Evolutionary conservation across 331 rosid genomes (phyloP), one percentile per base, ranked within the genome.

Genomic region (Acacia concinna): DNA sequence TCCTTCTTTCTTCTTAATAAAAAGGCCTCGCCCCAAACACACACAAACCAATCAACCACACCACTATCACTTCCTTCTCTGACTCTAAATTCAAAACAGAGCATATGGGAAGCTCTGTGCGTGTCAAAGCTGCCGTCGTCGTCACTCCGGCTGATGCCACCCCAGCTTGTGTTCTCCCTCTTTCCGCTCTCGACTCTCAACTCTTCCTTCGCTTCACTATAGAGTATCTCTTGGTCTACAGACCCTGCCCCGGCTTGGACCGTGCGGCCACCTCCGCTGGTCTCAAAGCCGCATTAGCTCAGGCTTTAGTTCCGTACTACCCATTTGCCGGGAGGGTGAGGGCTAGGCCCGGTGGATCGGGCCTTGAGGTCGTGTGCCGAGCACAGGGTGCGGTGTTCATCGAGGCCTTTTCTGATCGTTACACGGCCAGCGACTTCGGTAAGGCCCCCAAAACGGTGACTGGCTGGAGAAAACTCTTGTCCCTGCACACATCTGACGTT

Each of bases 131-230:
- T 41, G 92, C 88, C 4, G 81, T 78, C 11, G 73, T 91, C 14
- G 70, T 94, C 20, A 79, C 85, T 0, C 98, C 98, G 13, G 81
- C 92, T 9, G 90, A 86, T 12, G 91, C 94, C 71, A 90, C 92
- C 46, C 97, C 97, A 4, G 3, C 56, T 20, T 71, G 79, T 49
- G 77, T 87, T 4, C 91, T 94, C 35, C 1, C 79, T 2, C 97
- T 94, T 57, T 94, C 98, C 0, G 76, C 97, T 30, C 32, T 94
- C 6, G 98, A 94, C 54, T 94, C 97, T 2, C 98, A 94, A 52
- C 97, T 87, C 83, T 94, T 94, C 78, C 92, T 94, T 28, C 97
- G 97, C 28, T 94, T 94, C 87, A 89, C 93, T 8, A 86, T 92
- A 1, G 98, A 94, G 76, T 94, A 92, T 74, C 96, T 94, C 68